A percentile compares a stretch with the other conserved stretches of the same genome.
Evolutionary conservation across 2,329 filamentous ascomycete species (phyloP).

Genomic region (Annulohypoxylon truncatum): DNA sequence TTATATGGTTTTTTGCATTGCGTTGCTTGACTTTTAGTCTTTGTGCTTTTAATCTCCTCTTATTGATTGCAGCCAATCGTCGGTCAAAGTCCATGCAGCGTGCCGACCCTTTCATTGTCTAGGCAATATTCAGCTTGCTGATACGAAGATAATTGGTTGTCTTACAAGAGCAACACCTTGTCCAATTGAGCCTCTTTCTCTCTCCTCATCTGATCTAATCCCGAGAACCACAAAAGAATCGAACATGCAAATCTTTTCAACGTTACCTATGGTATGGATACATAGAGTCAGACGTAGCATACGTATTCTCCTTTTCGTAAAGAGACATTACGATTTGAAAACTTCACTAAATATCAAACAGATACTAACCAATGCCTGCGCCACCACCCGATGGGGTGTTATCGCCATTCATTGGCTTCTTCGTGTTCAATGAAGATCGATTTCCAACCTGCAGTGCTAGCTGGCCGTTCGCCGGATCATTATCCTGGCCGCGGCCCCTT

Average conservation of each 20-base stretch:
- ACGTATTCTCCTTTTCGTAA: slow-evolving; percentile 19
- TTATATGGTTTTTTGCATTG: slow-evolving; percentile 11
- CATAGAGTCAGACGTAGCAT: not conserved
- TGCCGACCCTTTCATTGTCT: slow-evolving; percentile 35
- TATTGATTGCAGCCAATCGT: slow-evolving; percentile 24
- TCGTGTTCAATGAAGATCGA: slow-evolving; percentile 42
- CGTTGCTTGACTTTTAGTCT: slow-evolving; percentile 8
- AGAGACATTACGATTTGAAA: slow-evolving; percentile 13
- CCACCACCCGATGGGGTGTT: slow-evolving; percentile 35
- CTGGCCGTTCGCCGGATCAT: slow-evolving; percentile 34
- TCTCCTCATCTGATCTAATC: not conserved
- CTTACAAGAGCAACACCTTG: slow-evolving; percentile 24
- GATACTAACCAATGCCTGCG: slow-evolving; percentile 22
- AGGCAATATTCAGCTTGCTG: slow-evolving; percentile 23
- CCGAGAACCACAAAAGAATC: slow-evolving; percentile 17
- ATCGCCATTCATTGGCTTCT: slow-evolving; percentile 38
- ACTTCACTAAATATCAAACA: slow-evolving; percentile 11
- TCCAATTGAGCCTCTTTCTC: not conserved
- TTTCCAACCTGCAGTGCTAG: slow-evolving; percentile 37
- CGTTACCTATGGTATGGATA: not conserved
- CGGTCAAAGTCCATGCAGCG: slow-evolving; percentile 29
- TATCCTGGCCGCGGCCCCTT: slow-evolving; percentile 40
- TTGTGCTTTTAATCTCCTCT: slow-evolving; percentile 23
- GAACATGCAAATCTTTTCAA: slow-evolving; percentile 10
- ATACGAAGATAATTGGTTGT: slow-evolving; percentile 33